phyloP scores from a whole-genome alignment of 116 monocot species.

The Dioscorea cayenensis region DNA sequence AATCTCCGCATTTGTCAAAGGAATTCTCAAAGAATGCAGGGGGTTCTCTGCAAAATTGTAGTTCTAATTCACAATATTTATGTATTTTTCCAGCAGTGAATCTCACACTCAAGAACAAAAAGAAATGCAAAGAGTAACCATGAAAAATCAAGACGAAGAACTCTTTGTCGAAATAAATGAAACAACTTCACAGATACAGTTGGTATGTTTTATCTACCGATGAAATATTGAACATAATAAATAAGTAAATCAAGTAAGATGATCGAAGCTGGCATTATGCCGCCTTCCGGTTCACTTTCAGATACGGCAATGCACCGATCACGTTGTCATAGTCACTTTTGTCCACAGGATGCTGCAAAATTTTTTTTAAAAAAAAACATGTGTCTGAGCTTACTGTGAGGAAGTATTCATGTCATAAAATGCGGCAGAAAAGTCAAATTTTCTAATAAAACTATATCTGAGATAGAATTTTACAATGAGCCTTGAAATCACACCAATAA shows the following conservation, averaged over 20 bases:
- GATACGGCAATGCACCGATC: slow-evolving; percentile 84
- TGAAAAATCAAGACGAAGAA: not conserved
- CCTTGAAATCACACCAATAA: too few species aligned
- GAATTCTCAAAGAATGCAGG: not conserved
- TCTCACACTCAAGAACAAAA: too few species aligned
- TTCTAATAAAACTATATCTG: too few species aligned
- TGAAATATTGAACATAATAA: not conserved
- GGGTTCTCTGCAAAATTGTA: not conserved
- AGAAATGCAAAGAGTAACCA: too few species aligned
- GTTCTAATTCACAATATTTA: too few species aligned
- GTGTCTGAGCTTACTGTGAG: not conserved
- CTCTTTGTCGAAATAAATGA: not conserved
- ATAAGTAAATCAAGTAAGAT: not conserved
- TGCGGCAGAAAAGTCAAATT: too few species aligned
- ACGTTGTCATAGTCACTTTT: slow-evolving; percentile 86
- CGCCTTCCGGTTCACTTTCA: slow-evolving; percentile 65
- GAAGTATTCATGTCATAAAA: not conserved
- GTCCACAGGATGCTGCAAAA: slow-evolving; percentile 39
- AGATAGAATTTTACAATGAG: too few species aligned
- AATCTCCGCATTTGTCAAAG: too few species aligned
- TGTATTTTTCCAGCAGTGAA: too few species aligned
- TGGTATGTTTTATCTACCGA: not conserved
- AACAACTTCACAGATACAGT: too few species aligned
- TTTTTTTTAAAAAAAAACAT: not conserved
- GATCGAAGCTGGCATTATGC: not conserved